Percentiles rank a stretch among this genome's conserved stretches.
Evolutionary conservation across 495 filamentous ascomycete species (phyloP).

Genomic region (Aspergillus coremiiformis): DNA sequence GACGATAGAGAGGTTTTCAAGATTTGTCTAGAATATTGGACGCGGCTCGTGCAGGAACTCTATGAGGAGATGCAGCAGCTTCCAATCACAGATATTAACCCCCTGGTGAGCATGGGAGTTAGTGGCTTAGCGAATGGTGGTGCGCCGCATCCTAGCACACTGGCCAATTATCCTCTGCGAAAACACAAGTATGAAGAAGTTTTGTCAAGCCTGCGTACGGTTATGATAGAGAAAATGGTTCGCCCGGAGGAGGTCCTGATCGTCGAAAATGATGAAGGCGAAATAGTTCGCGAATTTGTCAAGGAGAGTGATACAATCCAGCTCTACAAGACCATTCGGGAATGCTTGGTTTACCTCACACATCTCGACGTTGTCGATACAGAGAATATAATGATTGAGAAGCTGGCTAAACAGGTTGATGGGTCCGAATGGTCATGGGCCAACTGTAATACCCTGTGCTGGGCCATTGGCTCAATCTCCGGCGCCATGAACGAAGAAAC

Average conservation of each 20-base stretch:
- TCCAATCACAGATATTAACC: constrained; percentile 85
- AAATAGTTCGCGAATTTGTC: constrained; percentile 97
- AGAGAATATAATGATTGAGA: constrained; percentile 98
- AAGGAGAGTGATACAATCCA: constrained; percentile 99
- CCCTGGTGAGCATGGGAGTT: constrained; percentile 69
- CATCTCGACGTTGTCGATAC: constrained; percentile 97
- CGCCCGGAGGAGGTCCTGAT: constrained; percentile 97
- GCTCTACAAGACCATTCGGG: constrained; percentile 96
- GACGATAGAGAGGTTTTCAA: constrained; percentile 99
- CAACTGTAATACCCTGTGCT: constrained; percentile 98
- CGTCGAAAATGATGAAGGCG: constrained; percentile 98
- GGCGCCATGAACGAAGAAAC: constrained; percentile 99
- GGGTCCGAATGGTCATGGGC: constrained; percentile 97
- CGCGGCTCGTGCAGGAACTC: constrained; percentile 93
- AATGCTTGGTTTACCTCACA: constrained; percentile 95
- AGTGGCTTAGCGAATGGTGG: constrained; percentile 67
- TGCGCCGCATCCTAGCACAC: constrained; percentile 71
- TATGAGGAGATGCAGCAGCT: constrained; percentile 98
- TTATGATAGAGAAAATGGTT: constrained; percentile 99
- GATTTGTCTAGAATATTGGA: constrained; percentile 98
- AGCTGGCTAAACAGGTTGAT: constrained; percentile 89
- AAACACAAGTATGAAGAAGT: constrained; percentile 97
- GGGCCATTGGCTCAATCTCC: constrained; percentile 98
- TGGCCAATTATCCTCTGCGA: constrained; percentile 81
- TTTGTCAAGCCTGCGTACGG: constrained; percentile 82